A percentile compares a stretch with the other conserved stretches of the same genome.
These are phyloP conservation scores for Fomitopsis schrenkii DNA, from an alignment of 1,284 basidiomycete species.

Conservation along the genomic window DNA sequence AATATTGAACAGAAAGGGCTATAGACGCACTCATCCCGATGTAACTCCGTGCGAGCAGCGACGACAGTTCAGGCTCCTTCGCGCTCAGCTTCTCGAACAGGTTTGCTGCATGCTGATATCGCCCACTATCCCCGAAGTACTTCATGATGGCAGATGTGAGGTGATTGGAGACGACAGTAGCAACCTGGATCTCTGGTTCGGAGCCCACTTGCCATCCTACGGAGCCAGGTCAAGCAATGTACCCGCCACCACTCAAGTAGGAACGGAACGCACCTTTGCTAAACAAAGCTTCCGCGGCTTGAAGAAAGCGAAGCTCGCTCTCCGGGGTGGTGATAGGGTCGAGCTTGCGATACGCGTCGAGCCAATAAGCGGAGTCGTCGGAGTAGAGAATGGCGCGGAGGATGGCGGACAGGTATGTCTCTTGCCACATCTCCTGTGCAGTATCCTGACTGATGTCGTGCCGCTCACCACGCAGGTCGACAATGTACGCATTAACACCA, in stretches of 20 bases:
- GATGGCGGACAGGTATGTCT: slow-evolving; percentile 93
- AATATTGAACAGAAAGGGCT: background rate
- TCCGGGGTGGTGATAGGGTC: slow-evolving; percentile 93
- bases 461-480: slow-evolving; percentile 91
- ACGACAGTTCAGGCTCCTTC: slow-evolving; percentile 87
- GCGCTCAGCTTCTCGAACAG: slow-evolving; percentile 90
- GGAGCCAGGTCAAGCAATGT: background rate
- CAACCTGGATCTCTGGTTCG: slow-evolving; percentile 98
- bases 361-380: slow-evolving; percentile 88
- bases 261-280: slow-evolving; percentile 64
- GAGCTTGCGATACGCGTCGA: slow-evolving; percentile 93
- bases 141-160: slow-evolving; percentile 94
- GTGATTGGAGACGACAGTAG: slow-evolving; percentile 96
- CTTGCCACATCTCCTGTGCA: slow-evolving; percentile 92
- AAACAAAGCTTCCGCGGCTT: slow-evolving; percentile 89
- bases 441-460: slow-evolving; percentile 90
- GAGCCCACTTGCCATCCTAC: slow-evolving; percentile 97
- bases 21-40: slow-evolving; percentile 89
- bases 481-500: slow-evolving; percentile 91
- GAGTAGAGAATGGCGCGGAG: slow-evolving; percentile 92
- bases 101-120: slow-evolving; percentile 88
- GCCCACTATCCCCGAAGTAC: slow-evolving; percentile 92
- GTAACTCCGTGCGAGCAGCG: slow-evolving; percentile 86
- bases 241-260: background rate
- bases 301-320: slow-evolving; percentile 86